These are phyloP conservation scores for Bothriochloa decipiens DNA, from an alignment of 176 grass and related monocot species.

Conservation along the genomic window DNA sequence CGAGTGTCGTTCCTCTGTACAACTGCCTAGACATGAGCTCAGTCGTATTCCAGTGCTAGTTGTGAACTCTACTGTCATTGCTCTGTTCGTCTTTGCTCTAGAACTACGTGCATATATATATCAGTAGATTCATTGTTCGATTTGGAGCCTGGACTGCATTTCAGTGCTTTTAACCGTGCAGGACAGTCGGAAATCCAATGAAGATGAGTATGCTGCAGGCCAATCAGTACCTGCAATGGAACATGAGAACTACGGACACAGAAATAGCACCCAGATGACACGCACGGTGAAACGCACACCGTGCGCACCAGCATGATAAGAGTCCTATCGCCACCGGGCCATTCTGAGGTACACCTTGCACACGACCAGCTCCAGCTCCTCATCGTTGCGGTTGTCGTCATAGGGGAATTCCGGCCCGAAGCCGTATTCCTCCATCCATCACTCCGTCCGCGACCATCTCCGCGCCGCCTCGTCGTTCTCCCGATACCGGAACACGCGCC, in stretches of 20 bases:
- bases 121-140: too few species aligned
- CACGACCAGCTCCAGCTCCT: constrained; percentile 1
- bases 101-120: too few species aligned
- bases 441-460: constrained; percentile 30
- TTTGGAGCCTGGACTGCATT: too few species aligned
- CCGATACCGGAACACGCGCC: constrained; percentile 36
- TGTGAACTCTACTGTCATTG: too few species aligned
- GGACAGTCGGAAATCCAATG: background rate
- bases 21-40: too few species aligned
- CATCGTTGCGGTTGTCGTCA: background rate
- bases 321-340: background rate
- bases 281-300: background rate
- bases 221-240: background rate
- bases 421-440: constrained; percentile 47
- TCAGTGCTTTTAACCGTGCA: too few species aligned
- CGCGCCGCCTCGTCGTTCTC: constrained; percentile 30
- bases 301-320: background rate
- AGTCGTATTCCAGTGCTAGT: too few species aligned
- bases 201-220: background rate
- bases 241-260: too few species aligned
- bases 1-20: too few species aligned
- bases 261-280: background rate
- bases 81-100: too few species aligned
- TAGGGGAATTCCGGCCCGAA: constrained; percentile 36
- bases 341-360: constrained; percentile 42